Percentiles rank a stretch among this genome's conserved stretches.
phyloP scores from a whole-genome alignment of 805 yeast genomes.

The Hanseniaspora thailandica region DNA sequence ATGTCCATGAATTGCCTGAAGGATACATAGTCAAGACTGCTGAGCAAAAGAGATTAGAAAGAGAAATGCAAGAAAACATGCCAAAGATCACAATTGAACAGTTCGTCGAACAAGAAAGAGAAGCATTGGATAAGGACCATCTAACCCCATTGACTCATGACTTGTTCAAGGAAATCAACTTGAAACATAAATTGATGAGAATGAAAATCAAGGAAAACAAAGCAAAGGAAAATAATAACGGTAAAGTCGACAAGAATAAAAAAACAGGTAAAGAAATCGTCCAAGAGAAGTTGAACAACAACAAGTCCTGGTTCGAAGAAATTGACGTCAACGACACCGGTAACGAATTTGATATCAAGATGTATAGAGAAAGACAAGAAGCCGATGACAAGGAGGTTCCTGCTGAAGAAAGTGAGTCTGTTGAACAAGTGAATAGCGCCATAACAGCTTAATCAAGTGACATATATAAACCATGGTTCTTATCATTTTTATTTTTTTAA shows the following conservation, averaged over 20 bases:
- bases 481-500: background rate
- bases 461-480: background rate
- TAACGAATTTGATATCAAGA: conserved; percentile 35
- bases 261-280: conserved; percentile 62
- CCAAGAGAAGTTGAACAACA: conserved; percentile 47
- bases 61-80: conserved; percentile 66
- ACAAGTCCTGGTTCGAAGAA: conserved; percentile 41
- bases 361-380: conserved; percentile 32
- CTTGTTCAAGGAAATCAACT: conserved; percentile 74
- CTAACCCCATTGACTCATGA: conserved; percentile 81
- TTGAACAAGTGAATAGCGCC: background rate
- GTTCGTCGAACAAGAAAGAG: conserved; percentile 87
- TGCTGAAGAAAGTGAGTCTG: conserved; percentile 24
- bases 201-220: conserved; percentile 30
- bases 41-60: conserved; percentile 85
- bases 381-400: conserved; percentile 22
- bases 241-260: conserved; percentile 31
- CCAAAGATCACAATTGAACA: conserved; percentile 93
- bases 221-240: conserved; percentile 25
- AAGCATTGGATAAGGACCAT: conserved; percentile 54
- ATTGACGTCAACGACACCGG: conserved; percentile 26
- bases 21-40: conserved; percentile 95
- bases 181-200: conserved; percentile 49
- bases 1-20: conserved; percentile 89
- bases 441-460: background rate